Base-by-base conservation (phyloP, 2,329 filamentous ascomycete species). In the Leptographium galeiforme region DNA sequence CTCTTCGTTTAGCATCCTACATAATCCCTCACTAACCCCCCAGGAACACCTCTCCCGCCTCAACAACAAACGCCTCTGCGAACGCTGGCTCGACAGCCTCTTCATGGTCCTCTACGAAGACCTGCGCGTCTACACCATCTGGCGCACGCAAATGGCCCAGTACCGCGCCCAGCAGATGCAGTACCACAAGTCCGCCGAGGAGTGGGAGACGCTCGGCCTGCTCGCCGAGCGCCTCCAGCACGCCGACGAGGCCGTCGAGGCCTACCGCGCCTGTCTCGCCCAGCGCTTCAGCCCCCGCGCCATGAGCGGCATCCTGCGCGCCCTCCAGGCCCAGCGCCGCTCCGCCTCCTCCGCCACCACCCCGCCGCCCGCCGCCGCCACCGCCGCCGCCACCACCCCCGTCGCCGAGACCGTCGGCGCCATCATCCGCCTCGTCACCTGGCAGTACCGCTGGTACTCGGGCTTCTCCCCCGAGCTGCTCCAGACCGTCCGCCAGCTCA, bases 101-200 rank as follows among this genome's bases (percentile, higher is more conserved):
- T 98, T 98, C 72, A 98, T 98, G 93, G 93, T 97, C 0, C 77
- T 98, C 3, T 98, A 98, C 67, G 93, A 98, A 68, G 93, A 98
- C 64, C 78, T 98, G 18, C 87, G 93, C 50, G 91, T 98, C 47
- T 98, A 98, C 73, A 98, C 93, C 13, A 98, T 98, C 67, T 98
- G 93, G 93, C 85, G 93, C 54, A 97, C 93, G 0, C 93, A 98
- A 67, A 93, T 97, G 81, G 87, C 89, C 0, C 91, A 97, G 66
- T 96, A 90, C 66, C 84, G 88, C 25, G 88, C 91, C 52, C 91
- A 97, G 67, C 86, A 91, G 57, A 84, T 95, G 68, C 85, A 94
- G 60, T 98, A 97, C 73, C 93, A 93, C 70, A 98, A 97, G 71
- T 93, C 86, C 1, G 86, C 91, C 2, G 89, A 95, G 60, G 93